Evolutionary conservation across 306 rosid species (phyloP).

Genomic region (Cucumis melo): DNA sequence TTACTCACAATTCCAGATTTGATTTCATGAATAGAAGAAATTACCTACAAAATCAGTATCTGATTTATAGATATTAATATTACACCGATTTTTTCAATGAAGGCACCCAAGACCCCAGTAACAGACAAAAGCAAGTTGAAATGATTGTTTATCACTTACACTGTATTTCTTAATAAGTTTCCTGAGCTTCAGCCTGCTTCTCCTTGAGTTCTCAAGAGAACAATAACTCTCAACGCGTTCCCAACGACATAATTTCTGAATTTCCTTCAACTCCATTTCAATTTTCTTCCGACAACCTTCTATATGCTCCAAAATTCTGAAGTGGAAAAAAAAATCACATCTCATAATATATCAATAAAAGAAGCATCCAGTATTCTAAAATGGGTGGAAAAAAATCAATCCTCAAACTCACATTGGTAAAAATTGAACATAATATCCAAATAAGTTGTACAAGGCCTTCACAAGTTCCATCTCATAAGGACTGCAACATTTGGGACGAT

Average conservation of each 20-base stretch:
- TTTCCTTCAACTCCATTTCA: slow-evolving; percentile 41
- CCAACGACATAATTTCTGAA: slow-evolving; percentile 64
- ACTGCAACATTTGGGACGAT: slow-evolving; percentile 27
- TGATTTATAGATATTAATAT: neutral
- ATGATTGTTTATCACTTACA: slow-evolving; percentile 30
- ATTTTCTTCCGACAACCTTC: slow-evolving; percentile 36
- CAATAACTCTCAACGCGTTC: slow-evolving; percentile 39
- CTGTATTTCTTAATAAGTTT: slow-evolving; percentile 69
- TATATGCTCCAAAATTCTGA: slow-evolving; percentile 51
- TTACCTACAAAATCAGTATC: neutral
- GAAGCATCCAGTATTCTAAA: neutral
- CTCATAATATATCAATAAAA: neutral
- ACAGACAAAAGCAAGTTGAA: neutral
- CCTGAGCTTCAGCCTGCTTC: slow-evolving; percentile 57
- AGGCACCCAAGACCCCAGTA: neutral
- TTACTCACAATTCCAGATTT: neutral
- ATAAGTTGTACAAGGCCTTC: slow-evolving; percentile 48
- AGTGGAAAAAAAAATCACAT: slow-evolving; percentile 3
- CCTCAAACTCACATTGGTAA: slow-evolving; percentile 56
- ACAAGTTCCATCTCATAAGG: slow-evolving; percentile 21
- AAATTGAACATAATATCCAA: slow-evolving; percentile 80
- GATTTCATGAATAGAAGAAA: neutral
- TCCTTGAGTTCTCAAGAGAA: slow-evolving; percentile 46
- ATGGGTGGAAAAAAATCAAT: neutral
- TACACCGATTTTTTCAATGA: neutral